Percentiles rank a stretch among this genome's conserved stretches.
Conservation (phyloP, 176 grass and related monocot genomes). For the Eleusine coracana region DNA sequence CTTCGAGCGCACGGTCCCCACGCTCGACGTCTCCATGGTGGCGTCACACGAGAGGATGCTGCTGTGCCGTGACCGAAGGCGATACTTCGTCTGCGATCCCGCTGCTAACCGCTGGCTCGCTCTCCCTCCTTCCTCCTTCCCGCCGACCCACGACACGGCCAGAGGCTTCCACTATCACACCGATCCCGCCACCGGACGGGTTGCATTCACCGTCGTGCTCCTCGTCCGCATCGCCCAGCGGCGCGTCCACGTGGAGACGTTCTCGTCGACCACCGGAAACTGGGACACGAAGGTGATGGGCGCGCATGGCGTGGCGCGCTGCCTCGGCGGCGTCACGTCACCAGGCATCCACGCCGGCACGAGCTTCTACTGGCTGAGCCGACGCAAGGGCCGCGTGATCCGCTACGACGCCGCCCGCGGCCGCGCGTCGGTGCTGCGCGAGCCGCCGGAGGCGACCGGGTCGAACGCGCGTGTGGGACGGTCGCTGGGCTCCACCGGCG, state of each 20-base stretch:
- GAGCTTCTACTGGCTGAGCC: slow-evolving; percentile 34
- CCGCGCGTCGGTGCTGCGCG: neutral
- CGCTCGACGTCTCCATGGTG: slow-evolving; percentile 10
- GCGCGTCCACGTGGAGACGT: slow-evolving; percentile 15
- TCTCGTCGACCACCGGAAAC: neutral
- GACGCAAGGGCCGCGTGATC: neutral
- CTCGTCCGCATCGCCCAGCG: neutral
- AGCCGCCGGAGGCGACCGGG: neutral
- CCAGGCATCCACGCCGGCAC: neutral
- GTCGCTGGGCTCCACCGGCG: neutral
- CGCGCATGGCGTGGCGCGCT: neutral
- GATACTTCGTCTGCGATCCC: slow-evolving; percentile 40
- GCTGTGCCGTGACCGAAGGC: neutral
- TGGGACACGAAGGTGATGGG: neutral
- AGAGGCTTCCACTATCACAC: slow-evolving; percentile 11
- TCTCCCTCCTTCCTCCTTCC: neutral
- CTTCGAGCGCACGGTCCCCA: slow-evolving; percentile 27
- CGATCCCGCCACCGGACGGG: neutral
- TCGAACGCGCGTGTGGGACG: neutral
- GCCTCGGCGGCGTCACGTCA: neutral
- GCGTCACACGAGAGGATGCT: slow-evolving; percentile 28
- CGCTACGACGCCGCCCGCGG: no score
- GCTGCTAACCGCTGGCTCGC: slow-evolving; percentile 29
- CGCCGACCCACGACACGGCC: neutral
- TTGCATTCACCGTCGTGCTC: slow-evolving; percentile 30